Evolutionary conservation across 208 protist genomes (phyloP).

Genomic region (Trichomonas tenax): DNA sequence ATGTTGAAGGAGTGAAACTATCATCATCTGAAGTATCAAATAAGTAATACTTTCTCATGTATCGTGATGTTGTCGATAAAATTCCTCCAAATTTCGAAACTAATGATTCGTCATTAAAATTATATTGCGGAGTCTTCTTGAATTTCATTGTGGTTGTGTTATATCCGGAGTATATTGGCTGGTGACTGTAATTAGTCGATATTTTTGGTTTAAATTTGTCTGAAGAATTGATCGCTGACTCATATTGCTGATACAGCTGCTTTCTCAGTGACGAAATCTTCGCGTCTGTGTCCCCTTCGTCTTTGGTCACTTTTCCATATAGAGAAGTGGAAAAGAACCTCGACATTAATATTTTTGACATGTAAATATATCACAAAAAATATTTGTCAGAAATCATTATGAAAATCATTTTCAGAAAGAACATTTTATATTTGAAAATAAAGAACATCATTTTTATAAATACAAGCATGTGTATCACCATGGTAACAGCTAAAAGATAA

Average conservation of each 20-base stretch:
- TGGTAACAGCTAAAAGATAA: too few relatives aligned
- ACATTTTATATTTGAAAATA: too few relatives aligned
- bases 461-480: too few relatives aligned
- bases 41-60: neutral
- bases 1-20: neutral
- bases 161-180: neutral
- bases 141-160: neutral
- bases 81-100: neutral
- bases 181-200: neutral
- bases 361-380: too few relatives aligned
- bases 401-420: too few relatives aligned
- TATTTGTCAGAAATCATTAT: too few relatives aligned
- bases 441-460: too few relatives aligned
- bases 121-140: neutral
- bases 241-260: neutral
- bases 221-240: neutral
- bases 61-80: neutral
- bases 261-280: neutral
- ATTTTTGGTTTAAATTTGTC: neutral
- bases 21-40: neutral
- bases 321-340: neutral
- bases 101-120: neutral
- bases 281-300: neutral
- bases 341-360: too few relatives aligned
- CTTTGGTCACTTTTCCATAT: neutral